A percentile compares a stretch with the other conserved stretches of the same genome.
Evolutionary conservation across 148 eudicot species (phyloP).

Genomic region (Amaranthus palmeri): DNA sequence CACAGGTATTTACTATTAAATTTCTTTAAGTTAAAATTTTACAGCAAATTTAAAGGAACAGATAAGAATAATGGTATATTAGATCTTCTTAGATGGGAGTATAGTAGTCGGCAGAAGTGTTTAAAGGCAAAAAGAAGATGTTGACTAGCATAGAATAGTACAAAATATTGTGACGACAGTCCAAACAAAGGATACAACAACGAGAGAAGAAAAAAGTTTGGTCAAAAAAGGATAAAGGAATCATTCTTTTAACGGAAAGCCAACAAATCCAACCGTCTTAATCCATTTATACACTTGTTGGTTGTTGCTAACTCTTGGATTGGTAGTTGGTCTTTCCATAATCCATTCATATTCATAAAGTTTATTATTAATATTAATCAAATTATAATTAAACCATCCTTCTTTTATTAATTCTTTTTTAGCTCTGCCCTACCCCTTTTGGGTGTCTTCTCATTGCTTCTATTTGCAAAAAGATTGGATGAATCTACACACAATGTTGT

Average conservation of each 20-base stretch:
- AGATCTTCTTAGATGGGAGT: neutral
- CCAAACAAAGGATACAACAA: conserved; percentile 21
- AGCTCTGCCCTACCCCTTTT: conserved; percentile 21
- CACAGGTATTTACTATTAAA: too few relatives aligned
- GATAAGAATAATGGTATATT: too few relatives aligned
- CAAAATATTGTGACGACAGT: conserved; percentile 20
- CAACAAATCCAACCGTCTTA: conserved; percentile 29
- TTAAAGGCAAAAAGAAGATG: conserved; percentile 14
- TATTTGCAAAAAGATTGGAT: neutral
- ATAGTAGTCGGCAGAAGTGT: conserved; percentile 13
- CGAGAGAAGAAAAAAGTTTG: conserved; percentile 17
- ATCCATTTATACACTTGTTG: conserved; percentile 24
- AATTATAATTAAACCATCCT: neutral
- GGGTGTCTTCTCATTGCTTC: conserved; percentile 10
- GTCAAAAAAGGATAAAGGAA: conserved; percentile 27
- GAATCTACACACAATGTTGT: neutral
- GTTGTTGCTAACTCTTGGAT: conserved; percentile 20
- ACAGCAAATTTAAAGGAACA: too few relatives aligned
- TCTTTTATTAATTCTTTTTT: neutral
- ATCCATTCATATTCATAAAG: neutral
- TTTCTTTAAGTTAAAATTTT: too few relatives aligned
- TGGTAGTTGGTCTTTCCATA: conserved; percentile 15
- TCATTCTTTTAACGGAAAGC: conserved; percentile 31
- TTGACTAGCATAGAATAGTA: conserved; percentile 21
- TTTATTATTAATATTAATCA: neutral